Evolutionary conservation across 2,329 filamentous ascomycete species (phyloP), one percentile per base, ranked within the genome.

Genomic region (Trichoderma harzianum): DNA sequence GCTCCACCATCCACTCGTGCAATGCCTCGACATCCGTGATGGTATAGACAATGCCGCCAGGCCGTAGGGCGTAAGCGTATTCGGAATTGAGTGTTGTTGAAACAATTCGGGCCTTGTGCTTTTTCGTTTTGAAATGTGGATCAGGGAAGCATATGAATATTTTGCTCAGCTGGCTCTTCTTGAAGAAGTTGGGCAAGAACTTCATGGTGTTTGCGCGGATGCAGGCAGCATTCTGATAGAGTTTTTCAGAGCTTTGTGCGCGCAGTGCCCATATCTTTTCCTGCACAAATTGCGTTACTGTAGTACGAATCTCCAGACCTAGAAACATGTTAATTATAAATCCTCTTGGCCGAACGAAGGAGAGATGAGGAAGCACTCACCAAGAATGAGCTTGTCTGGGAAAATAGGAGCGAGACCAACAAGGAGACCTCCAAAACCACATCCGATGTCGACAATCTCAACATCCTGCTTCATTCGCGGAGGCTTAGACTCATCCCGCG

Each of bases 101-200:
- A 3, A 99, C 93, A 77, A 99, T 99, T 51, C 96, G 88, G 51
- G 95, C 95, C 83, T 99, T 99, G 85, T 98, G 96, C 82, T 99
- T 99, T 74, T 95, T 89, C 14, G 93, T 90, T 83, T 99, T 99
- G 86, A 99, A 99, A 82, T 99, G 96, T 72, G 96, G 96, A 78
- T 99, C 96, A 0, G 96, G 96, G 80, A 99, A 99, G 85, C 96
- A 99, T 77, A 99, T 93, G 82, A 99, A 99, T 79, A 98, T 93
- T 79, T 97, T 97, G 74, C 87, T 89, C 16, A 99, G 89, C 80
- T 98, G 95, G 16, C 84, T 86, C 78, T 91, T 92, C 69, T 83
- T 85, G 86, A 99, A 98, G 86, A 98, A 97, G 80, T 99, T 98
- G 74, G 97, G 95, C n/a, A 99, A 86, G 82, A 98, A 99, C 81